Percentiles rank a stretch among this genome's conserved stretches.
Conservation (phyloP, 1,284 basidiomycete species). For the Lignosus rhinocerotis region DNA sequence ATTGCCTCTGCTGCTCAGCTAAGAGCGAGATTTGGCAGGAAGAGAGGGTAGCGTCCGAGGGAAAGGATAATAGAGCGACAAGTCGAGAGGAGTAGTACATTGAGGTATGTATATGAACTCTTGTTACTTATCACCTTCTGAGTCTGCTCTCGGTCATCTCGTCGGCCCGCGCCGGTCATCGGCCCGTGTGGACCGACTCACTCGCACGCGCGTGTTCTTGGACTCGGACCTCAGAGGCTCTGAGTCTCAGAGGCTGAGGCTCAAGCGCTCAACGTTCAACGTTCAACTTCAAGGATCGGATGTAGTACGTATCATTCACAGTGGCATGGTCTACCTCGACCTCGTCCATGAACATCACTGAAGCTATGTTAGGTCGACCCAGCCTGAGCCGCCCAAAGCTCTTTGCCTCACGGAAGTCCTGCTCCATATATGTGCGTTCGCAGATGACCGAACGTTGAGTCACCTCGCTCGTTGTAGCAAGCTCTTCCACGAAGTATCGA, state of each 20-base stretch:
- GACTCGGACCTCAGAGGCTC: too few relatives aligned
- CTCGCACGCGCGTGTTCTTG: neutral
- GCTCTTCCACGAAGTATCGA: neutral
- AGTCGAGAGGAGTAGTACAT: neutral
- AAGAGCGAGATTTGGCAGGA: slow-evolving; percentile 5
- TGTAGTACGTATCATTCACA: neutral
- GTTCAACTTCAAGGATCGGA: neutral
- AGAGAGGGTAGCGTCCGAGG: neutral
- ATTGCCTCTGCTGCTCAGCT: slow-evolving; percentile 26
- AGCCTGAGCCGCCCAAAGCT: neutral
- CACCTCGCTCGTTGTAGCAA: neutral
- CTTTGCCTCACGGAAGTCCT: neutral
- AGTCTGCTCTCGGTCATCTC: neutral
- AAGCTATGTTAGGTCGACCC: neutral
- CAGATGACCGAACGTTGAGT: neutral
- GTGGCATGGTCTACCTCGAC: neutral
- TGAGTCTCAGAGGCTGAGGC: too few relatives aligned
- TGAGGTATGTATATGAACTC: too few relatives aligned
- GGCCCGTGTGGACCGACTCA: neutral
- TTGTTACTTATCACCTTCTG: slow-evolving; percentile 2
- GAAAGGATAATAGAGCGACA: neutral
- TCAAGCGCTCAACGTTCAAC: too few relatives aligned
- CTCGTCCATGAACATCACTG: neutral
- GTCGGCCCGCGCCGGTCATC: neutral
- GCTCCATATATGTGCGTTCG: neutral